Conservation (phyloP, 495 filamentous ascomycete genomes). For the Friedmanniomyces endolithicus region DNA sequence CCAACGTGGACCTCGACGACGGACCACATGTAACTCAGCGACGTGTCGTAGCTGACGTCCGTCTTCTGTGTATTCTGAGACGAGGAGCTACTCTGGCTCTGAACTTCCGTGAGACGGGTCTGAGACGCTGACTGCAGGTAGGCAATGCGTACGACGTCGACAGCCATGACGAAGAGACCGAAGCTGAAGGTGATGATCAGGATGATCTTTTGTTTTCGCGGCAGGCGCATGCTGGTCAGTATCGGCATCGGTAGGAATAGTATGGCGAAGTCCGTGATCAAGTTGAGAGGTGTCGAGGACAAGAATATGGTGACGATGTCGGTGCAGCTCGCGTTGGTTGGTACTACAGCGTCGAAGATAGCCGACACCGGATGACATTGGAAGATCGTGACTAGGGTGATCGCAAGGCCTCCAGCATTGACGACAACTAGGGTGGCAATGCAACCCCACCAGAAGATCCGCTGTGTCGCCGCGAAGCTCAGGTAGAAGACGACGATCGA, state of each 20-base stretch:
- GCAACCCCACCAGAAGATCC: constrained; percentile 56
- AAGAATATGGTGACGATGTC: constrained; percentile 73
- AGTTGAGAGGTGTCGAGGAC: constrained; percentile 71
- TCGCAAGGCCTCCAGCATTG: constrained; percentile 59
- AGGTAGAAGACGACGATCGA: constrained; percentile 87
- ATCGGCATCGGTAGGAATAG: constrained; percentile 79
- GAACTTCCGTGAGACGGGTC: constrained; percentile 24
- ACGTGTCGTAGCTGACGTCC: constrained; percentile 63
- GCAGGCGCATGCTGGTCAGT: constrained; percentile 71
- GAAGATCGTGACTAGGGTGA: constrained; percentile 79
- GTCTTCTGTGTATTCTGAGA: constrained; percentile 22
- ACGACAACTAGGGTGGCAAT: constrained; percentile 60
- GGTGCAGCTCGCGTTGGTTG: constrained; percentile 43
- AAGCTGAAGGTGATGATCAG: constrained; percentile 68
- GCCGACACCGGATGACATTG: constrained; percentile 68
- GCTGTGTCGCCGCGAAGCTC: constrained; percentile 60
- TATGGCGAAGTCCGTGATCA: constrained; percentile 73
- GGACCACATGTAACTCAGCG: constrained; percentile 78
- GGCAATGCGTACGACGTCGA: constrained; percentile 81
- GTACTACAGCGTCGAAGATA: constrained; percentile 41
- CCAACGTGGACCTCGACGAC: constrained; percentile 82
- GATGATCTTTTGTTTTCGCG: constrained; percentile 71
- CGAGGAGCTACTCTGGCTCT: constrained; percentile 11
- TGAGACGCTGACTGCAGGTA: constrained; percentile 67
- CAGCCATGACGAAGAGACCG: constrained; percentile 73